A percentile compares a stretch with the other conserved stretches of the same genome.
These are phyloP conservation scores for Mrakiaceae sp. DNA, from an alignment of 1,284 basidiomycete species.

Conservation along the genomic window DNA sequence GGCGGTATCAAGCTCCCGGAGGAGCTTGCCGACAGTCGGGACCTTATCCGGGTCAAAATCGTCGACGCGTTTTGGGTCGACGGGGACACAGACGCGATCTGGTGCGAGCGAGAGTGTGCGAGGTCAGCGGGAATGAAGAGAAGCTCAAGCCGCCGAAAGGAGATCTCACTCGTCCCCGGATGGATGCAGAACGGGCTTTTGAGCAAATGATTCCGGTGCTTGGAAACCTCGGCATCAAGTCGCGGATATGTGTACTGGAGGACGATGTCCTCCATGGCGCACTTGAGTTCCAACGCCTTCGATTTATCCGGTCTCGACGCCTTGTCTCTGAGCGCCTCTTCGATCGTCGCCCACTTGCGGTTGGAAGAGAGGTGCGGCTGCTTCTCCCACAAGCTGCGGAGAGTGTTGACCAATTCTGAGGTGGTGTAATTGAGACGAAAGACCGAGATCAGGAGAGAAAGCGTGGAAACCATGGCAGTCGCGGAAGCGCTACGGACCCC, in stretches of 20 bases:
- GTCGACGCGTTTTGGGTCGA: slow-evolving; percentile 67
- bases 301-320: neutral
- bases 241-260: slow-evolving; percentile 94
- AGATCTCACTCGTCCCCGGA: slow-evolving; percentile 59
- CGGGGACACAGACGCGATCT: slow-evolving; percentile 87
- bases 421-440: too few species aligned
- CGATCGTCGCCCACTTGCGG: neutral
- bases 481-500: slow-evolving; percentile 28
- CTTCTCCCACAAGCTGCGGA: neutral
- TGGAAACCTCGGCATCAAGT: slow-evolving; percentile 92
- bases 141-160: neutral
- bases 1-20: slow-evolving; percentile 55
- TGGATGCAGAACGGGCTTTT: slow-evolving; percentile 97
- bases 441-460: neutral
- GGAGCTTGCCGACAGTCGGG: slow-evolving; percentile 72
- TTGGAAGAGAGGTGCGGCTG: neutral
- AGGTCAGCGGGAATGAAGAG: neutral
- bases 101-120: neutral
- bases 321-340: slow-evolving; percentile 1
- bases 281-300: neutral
- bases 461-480: neutral
- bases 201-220: slow-evolving; percentile 93
- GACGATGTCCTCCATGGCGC: slow-evolving; percentile 69
- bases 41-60: slow-evolving; percentile 75
- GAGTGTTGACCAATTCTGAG: neutral